Conservation (phyloP, 495 filamentous ascomycete species). For the Aspergillus cristatus region DNA sequence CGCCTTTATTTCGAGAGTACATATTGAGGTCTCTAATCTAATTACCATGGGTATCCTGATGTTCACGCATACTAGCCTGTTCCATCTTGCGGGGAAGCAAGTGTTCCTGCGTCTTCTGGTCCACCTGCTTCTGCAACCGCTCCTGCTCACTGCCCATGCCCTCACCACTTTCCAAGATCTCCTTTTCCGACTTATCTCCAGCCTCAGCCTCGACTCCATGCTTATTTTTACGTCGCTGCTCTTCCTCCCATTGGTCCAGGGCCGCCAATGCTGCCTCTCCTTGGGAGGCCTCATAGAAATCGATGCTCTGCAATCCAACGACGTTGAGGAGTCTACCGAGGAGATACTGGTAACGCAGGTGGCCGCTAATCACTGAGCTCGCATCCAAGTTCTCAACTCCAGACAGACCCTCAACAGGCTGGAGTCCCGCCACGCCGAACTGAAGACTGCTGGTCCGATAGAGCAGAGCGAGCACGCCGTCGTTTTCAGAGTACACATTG, state of each 20-base stretch:
- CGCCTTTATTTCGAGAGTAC: too few species aligned
- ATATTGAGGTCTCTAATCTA: too few species aligned
- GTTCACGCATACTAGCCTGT: not conserved
- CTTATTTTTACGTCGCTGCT: constrained; percentile 40
- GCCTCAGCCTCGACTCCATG: constrained; percentile 31
- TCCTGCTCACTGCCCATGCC: constrained; percentile 25
- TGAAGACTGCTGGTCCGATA: constrained; percentile 72
- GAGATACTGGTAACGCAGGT: constrained; percentile 61
- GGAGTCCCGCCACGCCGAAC: constrained; percentile 65
- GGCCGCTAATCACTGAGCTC: constrained; percentile 62
- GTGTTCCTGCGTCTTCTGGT: constrained; percentile 44
- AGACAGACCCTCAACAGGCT: constrained; percentile 52
- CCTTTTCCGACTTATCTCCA: constrained; percentile 24
- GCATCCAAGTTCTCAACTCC: constrained; percentile 70
- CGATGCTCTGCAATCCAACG: constrained; percentile 60
- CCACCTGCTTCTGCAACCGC: constrained; percentile 33
- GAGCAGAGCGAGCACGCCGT: constrained; percentile 66
- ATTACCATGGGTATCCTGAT: too few species aligned
- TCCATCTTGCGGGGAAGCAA: not conserved
- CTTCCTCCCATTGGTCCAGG: constrained; percentile 44
- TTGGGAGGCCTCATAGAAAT: constrained; percentile 44
- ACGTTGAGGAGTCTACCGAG: constrained; percentile 58
- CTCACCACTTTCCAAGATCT: constrained; percentile 20
- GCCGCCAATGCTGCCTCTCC: constrained; percentile 50
- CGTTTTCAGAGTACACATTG: constrained; percentile 71